phyloP scores from a whole-genome alignment of 495 filamentous ascomycete genomes.

The Bathelium albidoporum region DNA sequence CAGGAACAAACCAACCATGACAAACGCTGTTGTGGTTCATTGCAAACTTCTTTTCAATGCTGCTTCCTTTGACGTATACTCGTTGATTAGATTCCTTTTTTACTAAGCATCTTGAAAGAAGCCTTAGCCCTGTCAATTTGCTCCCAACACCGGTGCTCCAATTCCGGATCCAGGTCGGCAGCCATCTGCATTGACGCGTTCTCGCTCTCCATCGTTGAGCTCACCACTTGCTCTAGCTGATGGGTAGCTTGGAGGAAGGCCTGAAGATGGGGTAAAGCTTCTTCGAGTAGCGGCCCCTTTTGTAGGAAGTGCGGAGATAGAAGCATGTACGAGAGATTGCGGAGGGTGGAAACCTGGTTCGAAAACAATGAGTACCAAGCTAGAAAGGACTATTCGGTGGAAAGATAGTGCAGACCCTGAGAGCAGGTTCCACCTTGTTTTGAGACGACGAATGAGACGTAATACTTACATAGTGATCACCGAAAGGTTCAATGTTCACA shows the following conservation, averaged over 20 bases:
- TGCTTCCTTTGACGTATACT: too few relatives aligned
- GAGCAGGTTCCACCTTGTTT: not conserved
- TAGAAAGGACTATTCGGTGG: not conserved
- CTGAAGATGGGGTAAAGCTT: not conserved
- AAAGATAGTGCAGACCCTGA: not conserved
- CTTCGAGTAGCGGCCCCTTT: not conserved
- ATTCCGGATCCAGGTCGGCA: not conserved
- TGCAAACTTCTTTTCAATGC: too few relatives aligned
- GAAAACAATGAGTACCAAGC: not conserved
- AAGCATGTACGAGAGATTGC: slow-evolving; percentile 1
- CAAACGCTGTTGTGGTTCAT: too few relatives aligned
- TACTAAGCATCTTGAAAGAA: not conserved
- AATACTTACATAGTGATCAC: slow-evolving; percentile 51
- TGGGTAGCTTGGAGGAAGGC: not conserved
- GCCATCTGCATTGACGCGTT: not conserved
- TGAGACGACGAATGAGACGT: not conserved
- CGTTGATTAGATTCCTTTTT: too few relatives aligned
- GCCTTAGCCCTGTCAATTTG: not conserved
- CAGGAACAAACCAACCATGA: too few relatives aligned
- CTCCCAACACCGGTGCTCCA: not conserved
- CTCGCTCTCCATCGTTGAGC: not conserved
- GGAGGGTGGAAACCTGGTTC: not conserved
- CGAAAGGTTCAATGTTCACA: slow-evolving; percentile 75
- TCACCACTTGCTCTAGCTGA: not conserved
- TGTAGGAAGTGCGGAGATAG: not conserved